Base-by-base conservation (phyloP, 2,329 filamentous ascomycete species). In the Diplocarpon mali region DNA sequence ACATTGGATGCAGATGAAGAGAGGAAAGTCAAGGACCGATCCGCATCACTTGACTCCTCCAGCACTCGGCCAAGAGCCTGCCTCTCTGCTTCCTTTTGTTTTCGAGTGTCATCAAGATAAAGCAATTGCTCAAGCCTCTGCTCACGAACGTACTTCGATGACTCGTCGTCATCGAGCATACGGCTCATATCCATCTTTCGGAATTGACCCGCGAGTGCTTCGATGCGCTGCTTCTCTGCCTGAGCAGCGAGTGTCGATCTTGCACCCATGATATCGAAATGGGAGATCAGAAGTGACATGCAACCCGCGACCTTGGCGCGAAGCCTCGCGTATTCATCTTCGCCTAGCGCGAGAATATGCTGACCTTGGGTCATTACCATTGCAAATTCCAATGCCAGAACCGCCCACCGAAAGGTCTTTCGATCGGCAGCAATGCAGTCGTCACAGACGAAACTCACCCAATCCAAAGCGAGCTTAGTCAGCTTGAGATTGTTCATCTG, bases 181-280 rank as follows among this genome's bases (percentile, higher is more conserved):
- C 72, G 69, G 58, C 85, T 85, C 58, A 89, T 80, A 59, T 94
- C 88, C 52, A 92, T 72, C 58, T 81, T 80, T 51, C 83, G 76
- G 58, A 84, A 78, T 58, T 88, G 83, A 24, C 83, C 81, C 42
- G 83, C 76, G 47, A 88, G 70, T 24, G 85, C 83, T 57, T 95
- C 90, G 53, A 89, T 75, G 35, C 85, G 77, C 60, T 94, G 86
- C 62, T 87, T 89, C 66, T 98, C 92, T 2, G 88, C 87, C 65
- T 95, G 88, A 4, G 92, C 92, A 10, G 92, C 92, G 51, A 95
- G 73, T 35, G 83, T 95, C 6, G 89, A 95, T 58, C 90, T 80
- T 20, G 92, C 92, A 17, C 92, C 92, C 84, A 98, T 95, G 65
- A 98, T 96, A 64, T 98, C 92, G 58, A 98, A 98, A 65, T 98